phyloP scores from a whole-genome alignment of 2,329 filamentous ascomycete species.

The Neoscytalidium dimidiatum region DNA sequence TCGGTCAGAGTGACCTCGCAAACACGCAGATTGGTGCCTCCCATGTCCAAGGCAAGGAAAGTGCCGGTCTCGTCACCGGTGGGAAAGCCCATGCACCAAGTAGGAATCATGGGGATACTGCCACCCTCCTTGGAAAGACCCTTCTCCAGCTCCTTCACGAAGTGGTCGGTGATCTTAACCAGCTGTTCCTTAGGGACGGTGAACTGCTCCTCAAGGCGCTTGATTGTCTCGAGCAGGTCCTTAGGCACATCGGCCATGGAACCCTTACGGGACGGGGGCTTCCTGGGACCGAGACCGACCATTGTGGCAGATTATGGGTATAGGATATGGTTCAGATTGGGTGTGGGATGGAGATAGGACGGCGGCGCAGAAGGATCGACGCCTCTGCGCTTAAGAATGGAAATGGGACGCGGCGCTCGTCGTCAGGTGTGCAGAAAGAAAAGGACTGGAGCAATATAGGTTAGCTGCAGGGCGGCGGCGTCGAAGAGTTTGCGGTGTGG shows the following conservation, averaged over 20 bases:
- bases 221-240: constrained; percentile 78
- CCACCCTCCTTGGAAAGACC: constrained; percentile 87
- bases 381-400: not conserved
- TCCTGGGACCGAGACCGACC: constrained; percentile 66
- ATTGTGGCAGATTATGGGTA: constrained; percentile 47
- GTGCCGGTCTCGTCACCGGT: constrained; percentile 85
- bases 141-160: constrained; percentile 83
- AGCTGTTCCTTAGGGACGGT: constrained; percentile 76
- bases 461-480: not conserved
- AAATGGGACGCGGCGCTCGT: not conserved
- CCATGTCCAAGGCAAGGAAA: constrained; percentile 91
- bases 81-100: constrained; percentile 92
- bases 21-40: constrained; percentile 91
- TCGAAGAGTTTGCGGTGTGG: constrained; percentile 2
- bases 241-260: constrained; percentile 90
- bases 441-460: not conserved
- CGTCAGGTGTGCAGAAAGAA: not conserved
- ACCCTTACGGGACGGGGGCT: constrained; percentile 73
- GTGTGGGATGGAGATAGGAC: not conserved
- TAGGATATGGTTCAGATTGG: not conserved
- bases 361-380: not conserved
- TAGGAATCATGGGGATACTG: constrained; percentile 97
- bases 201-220: constrained; percentile 80
- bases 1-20: constrained; percentile 91
- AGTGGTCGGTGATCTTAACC: constrained; percentile 88